Base-by-base conservation (phyloP, 352 stramenopile genomes). In the Aphanomyces euteiches region DNA sequence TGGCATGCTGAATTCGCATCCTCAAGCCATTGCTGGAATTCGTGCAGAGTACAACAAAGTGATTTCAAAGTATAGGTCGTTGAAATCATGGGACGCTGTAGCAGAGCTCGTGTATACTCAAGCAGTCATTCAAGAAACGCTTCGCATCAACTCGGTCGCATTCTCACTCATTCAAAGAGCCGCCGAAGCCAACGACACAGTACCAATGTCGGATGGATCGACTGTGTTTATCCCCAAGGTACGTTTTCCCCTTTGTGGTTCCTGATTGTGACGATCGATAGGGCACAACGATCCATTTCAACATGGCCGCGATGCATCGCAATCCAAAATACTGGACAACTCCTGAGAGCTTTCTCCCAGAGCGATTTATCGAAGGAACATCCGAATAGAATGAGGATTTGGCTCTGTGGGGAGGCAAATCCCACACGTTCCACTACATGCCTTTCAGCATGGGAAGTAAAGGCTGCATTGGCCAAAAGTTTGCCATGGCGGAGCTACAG, bases 401-500 rank as follows among this genome's bases (percentile, higher is more conserved):
- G 17, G 37, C 57, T 47, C 38, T 77, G 50, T 54, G 48, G 3
- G 54, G 61, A 15, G 48, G 39, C 8, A 71, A 72, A 38, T 50
- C 53, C 66, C 66, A 79, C 40, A 60, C 41, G 36, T 79, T 78
- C 73, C 66, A 76, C 5, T 85, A 75, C 56, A 69, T 85, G 13
- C 77, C 79, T 39, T 85, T 85, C 58, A 78, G 69, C 28, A 67
- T 67, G 56, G 79, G 79, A 48, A 47, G 36, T 4, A 70, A 77
- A 17, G 80, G 75, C 48, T 85, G 79, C 59, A 79, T 81, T 50
- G 79, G 79, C 50, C 64, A 82, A n/a, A 64, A 58, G 17, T 83
- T 85, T 78, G 77, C 74, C 0, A 72, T 73, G 37, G 72, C 71
- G n/a, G 79, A 85, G 68, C 75, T 78, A 4, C 80, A 83, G 73